Conservation (phyloP, 2,329 filamentous ascomycete species). For the Claviceps cyperi region DNA sequence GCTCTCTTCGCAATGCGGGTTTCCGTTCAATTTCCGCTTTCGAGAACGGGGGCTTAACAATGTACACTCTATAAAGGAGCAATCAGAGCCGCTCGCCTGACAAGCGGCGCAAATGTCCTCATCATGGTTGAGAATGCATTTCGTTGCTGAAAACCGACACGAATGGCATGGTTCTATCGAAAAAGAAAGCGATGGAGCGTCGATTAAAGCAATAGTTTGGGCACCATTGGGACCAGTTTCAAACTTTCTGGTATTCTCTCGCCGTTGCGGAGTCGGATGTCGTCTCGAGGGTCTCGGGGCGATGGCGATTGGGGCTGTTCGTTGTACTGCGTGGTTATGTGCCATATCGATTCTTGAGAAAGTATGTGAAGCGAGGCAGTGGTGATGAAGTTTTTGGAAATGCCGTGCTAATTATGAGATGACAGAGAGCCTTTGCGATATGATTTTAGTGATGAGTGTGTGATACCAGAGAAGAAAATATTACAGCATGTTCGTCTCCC, state of each 20-base stretch:
- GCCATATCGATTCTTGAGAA: slow-evolving; percentile 30
- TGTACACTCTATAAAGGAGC: slow-evolving; percentile 56
- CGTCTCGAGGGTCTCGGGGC: slow-evolving; percentile 41
- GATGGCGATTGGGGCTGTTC: slow-evolving; percentile 52
- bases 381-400: background rate
- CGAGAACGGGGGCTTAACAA: slow-evolving; percentile 45
- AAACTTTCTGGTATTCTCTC: slow-evolving; percentile 31
- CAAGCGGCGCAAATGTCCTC: slow-evolving; percentile 64
- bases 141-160: slow-evolving; percentile 58
- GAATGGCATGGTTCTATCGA: slow-evolving; percentile 51
- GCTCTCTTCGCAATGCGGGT: slow-evolving; percentile 42
- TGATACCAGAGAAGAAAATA: background rate
- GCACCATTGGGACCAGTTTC: slow-evolving; percentile 36
- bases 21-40: slow-evolving; percentile 63
- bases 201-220: slow-evolving; percentile 37
- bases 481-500: background rate
- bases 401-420: background rate
- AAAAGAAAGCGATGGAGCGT: slow-evolving; percentile 27
- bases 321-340: slow-evolving; percentile 35
- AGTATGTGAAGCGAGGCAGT: slow-evolving; percentile 7
- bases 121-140: slow-evolving; percentile 63
- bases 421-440: background rate
- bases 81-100: slow-evolving; percentile 63
- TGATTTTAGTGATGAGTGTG: background rate
- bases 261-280: slow-evolving; percentile 28